phyloP scores from a whole-genome alignment of 768 basidiomycete genomes.

The Boletus tylopilopsis region DNA sequence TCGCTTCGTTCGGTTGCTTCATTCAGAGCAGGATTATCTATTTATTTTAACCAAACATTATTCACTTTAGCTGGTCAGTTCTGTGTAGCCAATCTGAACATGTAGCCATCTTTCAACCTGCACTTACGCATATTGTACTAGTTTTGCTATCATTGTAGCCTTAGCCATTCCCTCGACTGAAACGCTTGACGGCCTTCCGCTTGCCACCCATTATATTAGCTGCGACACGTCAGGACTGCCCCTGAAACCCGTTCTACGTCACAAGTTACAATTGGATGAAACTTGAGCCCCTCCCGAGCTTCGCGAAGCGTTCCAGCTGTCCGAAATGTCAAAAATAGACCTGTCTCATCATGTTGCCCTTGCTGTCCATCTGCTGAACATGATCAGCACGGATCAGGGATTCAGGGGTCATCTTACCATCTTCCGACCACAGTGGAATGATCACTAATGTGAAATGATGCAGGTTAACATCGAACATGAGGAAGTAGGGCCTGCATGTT shows the following conservation, averaged over 20 bases:
- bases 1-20: slow-evolving; percentile 5
- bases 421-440: too few relatives aligned
- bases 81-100: slow-evolving; percentile 22
- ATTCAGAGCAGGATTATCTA: slow-evolving; percentile 12
- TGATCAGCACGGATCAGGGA: too few relatives aligned
- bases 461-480: too few relatives aligned
- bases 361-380: too few relatives aligned
- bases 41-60: slow-evolving; percentile 16
- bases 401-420: too few relatives aligned
- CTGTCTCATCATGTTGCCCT: too few relatives aligned
- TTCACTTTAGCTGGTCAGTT: slow-evolving; percentile 11
- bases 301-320: background rate
- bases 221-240: background rate
- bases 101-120: slow-evolving; percentile 23
- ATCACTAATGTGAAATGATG: too few relatives aligned
- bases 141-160: slow-evolving; percentile 20
- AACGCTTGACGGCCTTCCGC: background rate
- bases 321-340: too few relatives aligned
- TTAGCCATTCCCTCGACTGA: slow-evolving; percentile 14
- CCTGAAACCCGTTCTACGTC: background rate
- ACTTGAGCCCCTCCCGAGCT: background rate
- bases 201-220: background rate
- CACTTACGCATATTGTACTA: slow-evolving; percentile 24
- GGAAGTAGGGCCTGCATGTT: too few relatives aligned
- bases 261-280: background rate